phyloP scores from a whole-genome alignment of 371 early-diverging fungal species.

The Mortierella sp. region DNA sequence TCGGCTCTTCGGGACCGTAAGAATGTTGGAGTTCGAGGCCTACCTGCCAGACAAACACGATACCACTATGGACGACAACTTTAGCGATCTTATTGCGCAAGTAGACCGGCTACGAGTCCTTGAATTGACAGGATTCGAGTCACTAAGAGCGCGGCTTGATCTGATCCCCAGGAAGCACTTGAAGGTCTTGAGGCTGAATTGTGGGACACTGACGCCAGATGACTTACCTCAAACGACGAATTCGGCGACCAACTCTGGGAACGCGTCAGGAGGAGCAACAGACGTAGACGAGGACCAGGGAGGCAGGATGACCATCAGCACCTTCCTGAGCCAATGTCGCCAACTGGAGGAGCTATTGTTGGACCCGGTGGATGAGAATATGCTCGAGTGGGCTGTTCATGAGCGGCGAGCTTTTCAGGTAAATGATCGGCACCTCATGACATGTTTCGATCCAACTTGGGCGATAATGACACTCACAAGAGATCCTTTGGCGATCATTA shows the following conservation, averaged over 20 bases:
- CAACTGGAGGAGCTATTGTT: slow-evolving; percentile 40
- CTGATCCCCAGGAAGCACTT: slow-evolving; percentile 22
- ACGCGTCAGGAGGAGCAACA: neutral
- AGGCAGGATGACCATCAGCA: slow-evolving; percentile 24
- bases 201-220: slow-evolving; percentile 21
- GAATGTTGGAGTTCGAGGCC: slow-evolving; percentile 42
- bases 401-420: slow-evolving; percentile 41
- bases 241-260: neutral
- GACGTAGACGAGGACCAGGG: neutral
- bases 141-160: slow-evolving; percentile 16
- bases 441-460: too few relatives aligned
- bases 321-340: slow-evolving; percentile 47
- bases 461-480: too few relatives aligned
- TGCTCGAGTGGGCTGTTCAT: slow-evolving; percentile 48
- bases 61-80: slow-evolving; percentile 30
- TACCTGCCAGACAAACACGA: slow-evolving; percentile 39
- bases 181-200: slow-evolving; percentile 38
- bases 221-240: neutral
- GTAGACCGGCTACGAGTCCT: slow-evolving; percentile 26
- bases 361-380: slow-evolving; percentile 32
- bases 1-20: slow-evolving; percentile 33
- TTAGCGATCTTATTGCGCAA: slow-evolving; percentile 28
- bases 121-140: slow-evolving; percentile 43
- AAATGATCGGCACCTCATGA: neutral
- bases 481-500: neutral